phyloP scores from a whole-genome alignment of 2,329 filamentous ascomycete species.

The Emergomyces pasteurianus region DNA sequence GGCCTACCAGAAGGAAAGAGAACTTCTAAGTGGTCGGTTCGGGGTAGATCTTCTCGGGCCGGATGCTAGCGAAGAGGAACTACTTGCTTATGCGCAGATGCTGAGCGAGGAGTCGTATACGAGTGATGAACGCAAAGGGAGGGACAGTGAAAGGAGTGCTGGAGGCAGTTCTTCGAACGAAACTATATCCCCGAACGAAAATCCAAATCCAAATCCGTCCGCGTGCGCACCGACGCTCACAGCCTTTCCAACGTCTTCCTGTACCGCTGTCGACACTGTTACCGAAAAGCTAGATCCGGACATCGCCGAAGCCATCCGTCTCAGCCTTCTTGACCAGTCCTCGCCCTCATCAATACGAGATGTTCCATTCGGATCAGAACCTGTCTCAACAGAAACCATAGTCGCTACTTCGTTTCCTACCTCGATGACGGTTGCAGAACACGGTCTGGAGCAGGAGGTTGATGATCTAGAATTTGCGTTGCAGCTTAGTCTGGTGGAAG shows the following conservation, averaged over 20 bases:
- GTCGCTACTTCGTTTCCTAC: slow-evolving; percentile 13
- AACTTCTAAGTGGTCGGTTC: slow-evolving; percentile 65
- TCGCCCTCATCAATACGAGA: slow-evolving; percentile 26
- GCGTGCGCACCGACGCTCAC: neutral
- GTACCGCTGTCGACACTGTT: slow-evolving; percentile 25
- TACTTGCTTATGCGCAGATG: slow-evolving; percentile 51
- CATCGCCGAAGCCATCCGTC: slow-evolving; percentile 51
- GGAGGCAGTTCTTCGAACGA: slow-evolving; percentile 27
- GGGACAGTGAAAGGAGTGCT: slow-evolving; percentile 31
- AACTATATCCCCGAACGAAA: slow-evolving; percentile 20
- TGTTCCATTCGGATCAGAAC: slow-evolving; percentile 17
- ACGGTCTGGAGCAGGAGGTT: slow-evolving; percentile 36
- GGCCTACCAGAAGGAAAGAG: slow-evolving; percentile 53
- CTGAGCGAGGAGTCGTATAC: slow-evolving; percentile 48
- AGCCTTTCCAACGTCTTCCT: slow-evolving; percentile 24
- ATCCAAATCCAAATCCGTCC: neutral
- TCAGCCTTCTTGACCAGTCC: slow-evolving; percentile 33
- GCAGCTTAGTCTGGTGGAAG: slow-evolving; percentile 50
- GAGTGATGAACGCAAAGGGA: slow-evolving; percentile 37
- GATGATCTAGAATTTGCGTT: slow-evolving; percentile 47
- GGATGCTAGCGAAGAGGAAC: slow-evolving; percentile 47
- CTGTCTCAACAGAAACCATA: slow-evolving; percentile 5
- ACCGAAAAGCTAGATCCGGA: slow-evolving; percentile 45
- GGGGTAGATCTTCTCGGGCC: slow-evolving; percentile 61
- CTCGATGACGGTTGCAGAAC: slow-evolving; percentile 17